These are phyloP conservation scores for Poa annua DNA, from an alignment of 176 grass and related monocot genomes.

Conservation along the genomic window DNA sequence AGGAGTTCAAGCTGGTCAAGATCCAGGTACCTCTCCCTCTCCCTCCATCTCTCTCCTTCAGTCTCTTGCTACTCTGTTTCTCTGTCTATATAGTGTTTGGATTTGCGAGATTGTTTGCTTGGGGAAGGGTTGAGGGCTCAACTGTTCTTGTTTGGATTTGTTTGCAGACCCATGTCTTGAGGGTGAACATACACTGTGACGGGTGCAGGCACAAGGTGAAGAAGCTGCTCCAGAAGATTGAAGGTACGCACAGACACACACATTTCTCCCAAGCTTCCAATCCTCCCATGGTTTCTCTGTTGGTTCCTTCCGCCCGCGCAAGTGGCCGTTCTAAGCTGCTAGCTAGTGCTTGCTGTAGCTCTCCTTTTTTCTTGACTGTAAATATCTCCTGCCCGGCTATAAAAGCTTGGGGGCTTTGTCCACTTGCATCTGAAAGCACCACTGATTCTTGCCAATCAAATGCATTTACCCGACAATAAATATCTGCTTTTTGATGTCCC, in stretches of 20 bases:
- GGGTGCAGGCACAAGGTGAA: slow-evolving; percentile 96
- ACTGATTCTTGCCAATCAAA: slow-evolving; percentile 24
- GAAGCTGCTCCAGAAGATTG: slow-evolving; percentile 93
- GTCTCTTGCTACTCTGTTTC: not conserved
- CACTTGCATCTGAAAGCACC: slow-evolving; percentile 34
- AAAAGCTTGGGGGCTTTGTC: slow-evolving; percentile 33
- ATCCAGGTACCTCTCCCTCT: slow-evolving; percentile 69
- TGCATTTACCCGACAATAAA: slow-evolving; percentile 18
- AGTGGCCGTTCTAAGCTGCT: slow-evolving; percentile 14
- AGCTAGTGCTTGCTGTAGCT: not conserved
- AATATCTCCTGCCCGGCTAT: slow-evolving; percentile 28
- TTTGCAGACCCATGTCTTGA: slow-evolving; percentile 83
- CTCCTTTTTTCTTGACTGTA: slow-evolving; percentile 27
- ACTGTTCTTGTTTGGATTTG: slow-evolving; percentile 36
- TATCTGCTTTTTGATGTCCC: slow-evolving; percentile 34
- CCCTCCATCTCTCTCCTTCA: not conserved
- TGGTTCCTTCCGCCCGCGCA: slow-evolving; percentile 20
- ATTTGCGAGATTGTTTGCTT: not conserved
- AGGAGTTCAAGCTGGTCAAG: slow-evolving; percentile 98
- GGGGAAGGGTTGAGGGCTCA: slow-evolving; percentile 12
- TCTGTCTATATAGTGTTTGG: not conserved
- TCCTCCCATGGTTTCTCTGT: not conserved
- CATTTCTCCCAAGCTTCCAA: not conserved
- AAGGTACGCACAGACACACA: slow-evolving; percentile 53
- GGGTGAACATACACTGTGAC: slow-evolving; percentile 99